Evolutionary conservation across 441 rosid species (phyloP).

Genomic region (Melianthus villosus): DNA sequence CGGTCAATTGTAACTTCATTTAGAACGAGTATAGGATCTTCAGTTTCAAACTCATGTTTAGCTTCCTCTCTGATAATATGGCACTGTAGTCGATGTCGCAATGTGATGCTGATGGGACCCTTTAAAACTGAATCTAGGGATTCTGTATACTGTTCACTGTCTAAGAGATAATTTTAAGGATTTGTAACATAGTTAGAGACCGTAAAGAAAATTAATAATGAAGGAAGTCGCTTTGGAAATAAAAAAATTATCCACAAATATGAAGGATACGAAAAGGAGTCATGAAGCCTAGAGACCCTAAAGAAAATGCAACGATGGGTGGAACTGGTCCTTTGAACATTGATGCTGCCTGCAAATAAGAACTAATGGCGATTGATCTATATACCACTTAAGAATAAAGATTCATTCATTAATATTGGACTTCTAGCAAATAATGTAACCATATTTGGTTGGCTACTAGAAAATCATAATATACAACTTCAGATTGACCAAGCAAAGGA

Average conservation of each 20-base stretch:
- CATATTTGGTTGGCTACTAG: no score
- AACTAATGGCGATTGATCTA: slow-evolving; percentile 7
- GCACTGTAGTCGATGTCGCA: slow-evolving; percentile 76
- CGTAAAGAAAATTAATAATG: background rate
- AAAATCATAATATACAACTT: no score
- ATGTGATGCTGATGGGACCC: slow-evolving; percentile 87
- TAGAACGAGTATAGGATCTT: slow-evolving; percentile 59
- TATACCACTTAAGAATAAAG: no score
- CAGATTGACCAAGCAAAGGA: no score
- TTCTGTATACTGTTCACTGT: slow-evolving; percentile 73
- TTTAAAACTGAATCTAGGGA: slow-evolving; percentile 55
- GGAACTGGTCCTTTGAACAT: slow-evolving; percentile 97
- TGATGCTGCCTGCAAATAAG: slow-evolving; percentile 66
- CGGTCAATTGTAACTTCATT: slow-evolving; percentile 98
- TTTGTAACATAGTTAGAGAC: background rate
- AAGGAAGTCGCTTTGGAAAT: background rate
- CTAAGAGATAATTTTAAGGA: slow-evolving; percentile 43
- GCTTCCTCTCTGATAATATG: slow-evolving; percentile 71
- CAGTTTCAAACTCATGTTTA: slow-evolving; percentile 54
- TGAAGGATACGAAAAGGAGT: slow-evolving; percentile 65
- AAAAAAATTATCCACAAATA: slow-evolving; percentile 3
- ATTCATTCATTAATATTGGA: no score
- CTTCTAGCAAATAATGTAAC: no score
- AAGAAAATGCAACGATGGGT: slow-evolving; percentile 80
- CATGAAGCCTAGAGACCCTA: slow-evolving; percentile 91